Evolutionary conservation across 2,329 filamentous ascomycete species (phyloP), one percentile per base, ranked within the genome.

Genomic region (Monosporascus sp.): DNA sequence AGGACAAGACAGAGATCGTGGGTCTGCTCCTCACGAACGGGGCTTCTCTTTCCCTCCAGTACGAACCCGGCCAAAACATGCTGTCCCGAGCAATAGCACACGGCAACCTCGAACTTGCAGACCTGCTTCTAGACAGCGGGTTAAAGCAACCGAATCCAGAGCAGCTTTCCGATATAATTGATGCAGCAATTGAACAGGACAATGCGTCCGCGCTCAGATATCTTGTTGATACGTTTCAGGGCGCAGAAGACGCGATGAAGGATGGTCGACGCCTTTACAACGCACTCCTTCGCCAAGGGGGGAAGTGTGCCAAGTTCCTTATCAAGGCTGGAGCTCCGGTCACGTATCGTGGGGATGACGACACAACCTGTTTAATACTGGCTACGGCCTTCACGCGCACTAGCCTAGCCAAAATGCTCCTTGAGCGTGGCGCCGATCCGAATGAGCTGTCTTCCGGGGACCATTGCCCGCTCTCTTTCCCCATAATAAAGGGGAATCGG

Each of bases 381-480:
- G 56, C 59, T 38, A 60, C 55, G 44, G n/a, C 35, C 24, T 9
- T 26, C 4, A 27, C 22, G 7, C 26, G 54, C 8, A 17, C 4
- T 9, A 3, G n/a, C 7, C 40, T 52, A 19, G 59, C 49, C 3
- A n/a, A 44, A 3, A 1, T 58, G 16, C 51, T 62, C 3, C 50
- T 62, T n/a, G 8, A 51, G 26, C 53, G 46, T 7, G 60, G 61
- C 37, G 60, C 55, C 16, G 51, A 61, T 51, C 60, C 61, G 24
- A 55, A 63, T 51, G 49, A 52, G 54, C 22, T 14, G 17, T 24
- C 48, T 4, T 47, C 40, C 37, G 2, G 31, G 2, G 38, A 46
- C 7, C 19, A 43, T 7, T 7, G 24, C 20, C 45, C 56, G 43
- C 41, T 55, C 11, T 38, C 14, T 1, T 4, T 49, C 16, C 49